Evolutionary conservation across 352 stramenopile genomes (phyloP), one percentile per base, ranked within the genome.

Genomic region (Blastocystis sp.): DNA sequence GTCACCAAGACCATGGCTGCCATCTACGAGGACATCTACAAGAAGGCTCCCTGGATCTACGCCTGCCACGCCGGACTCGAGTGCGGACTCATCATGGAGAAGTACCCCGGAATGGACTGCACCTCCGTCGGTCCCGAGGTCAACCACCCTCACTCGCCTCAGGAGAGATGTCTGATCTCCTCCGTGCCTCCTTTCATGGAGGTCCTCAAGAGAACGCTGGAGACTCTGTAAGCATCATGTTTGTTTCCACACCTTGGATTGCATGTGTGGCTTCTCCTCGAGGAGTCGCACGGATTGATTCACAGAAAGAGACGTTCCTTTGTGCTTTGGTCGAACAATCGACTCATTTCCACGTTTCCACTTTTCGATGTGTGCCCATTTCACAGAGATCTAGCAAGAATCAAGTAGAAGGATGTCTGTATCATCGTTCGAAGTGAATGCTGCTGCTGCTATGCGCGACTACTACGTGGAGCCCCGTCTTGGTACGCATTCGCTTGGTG

Each of bases 401-500:
- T 38, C 11, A 46, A 38, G 36, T 7, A 64, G 36, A 71, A 24
- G 11, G 29, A 81, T 81, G 69, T 81, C 69, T 49, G 44, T 81
- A 72, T 75, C 53, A 51, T 72, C 75, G 32, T 75, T 73, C 46
- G 75, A 85, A 85, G 63, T 88, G 53, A 88, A 88, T 84, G 88
- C 87, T 67, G 84, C 87, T n/a, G 89, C 89, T 49, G 89, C 89
- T 16, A 87, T 90, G 38, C 64, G 89, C 27, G 85, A 91, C 71
- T 91, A 91, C 75, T 75, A 89, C 78, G 89, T 91, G 21, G 76
- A 90, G 69, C 89, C 89, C 34, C 71, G 88, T 36, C 87, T 90
- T 69, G 88, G 89, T 65, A 77, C 89, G 90, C 77, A 85, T 92
- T 49, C 88, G 91, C 84, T 91, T 92, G 81, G 88, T 89, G 90